Conservation (phyloP, 306 rosid species). For the Glycine tomentella region DNA sequence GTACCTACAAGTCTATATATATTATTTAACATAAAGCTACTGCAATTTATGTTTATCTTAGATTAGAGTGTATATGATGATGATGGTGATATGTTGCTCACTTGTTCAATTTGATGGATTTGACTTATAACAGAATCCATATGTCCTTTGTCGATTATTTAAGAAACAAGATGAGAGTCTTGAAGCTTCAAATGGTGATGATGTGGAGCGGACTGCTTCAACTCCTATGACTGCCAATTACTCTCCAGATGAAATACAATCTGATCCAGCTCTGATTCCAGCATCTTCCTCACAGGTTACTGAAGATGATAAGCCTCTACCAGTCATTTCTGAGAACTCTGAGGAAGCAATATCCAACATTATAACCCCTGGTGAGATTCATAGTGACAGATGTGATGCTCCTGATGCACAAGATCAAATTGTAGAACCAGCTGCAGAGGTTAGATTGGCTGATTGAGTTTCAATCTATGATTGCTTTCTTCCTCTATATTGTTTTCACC, state of each 20-base stretch:
- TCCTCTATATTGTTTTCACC: background rate
- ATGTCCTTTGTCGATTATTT: slow-evolving; percentile 86
- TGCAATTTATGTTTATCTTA: slow-evolving; percentile 4
- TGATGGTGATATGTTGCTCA: slow-evolving; percentile 38
- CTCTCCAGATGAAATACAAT: slow-evolving; percentile 65
- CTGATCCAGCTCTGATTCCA: slow-evolving; percentile 51
- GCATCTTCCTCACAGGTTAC: slow-evolving; percentile 59
- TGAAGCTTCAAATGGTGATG: slow-evolving; percentile 63
- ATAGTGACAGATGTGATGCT: slow-evolving; percentile 47
- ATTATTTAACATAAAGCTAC: slow-evolving; percentile 24
- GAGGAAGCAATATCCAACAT: slow-evolving; percentile 64
- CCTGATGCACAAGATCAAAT: slow-evolving; percentile 40
- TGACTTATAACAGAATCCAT: slow-evolving; percentile 68
- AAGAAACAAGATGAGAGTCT: slow-evolving; percentile 82
- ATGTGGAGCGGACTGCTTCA: slow-evolving; percentile 57
- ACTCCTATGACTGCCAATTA: slow-evolving; percentile 56
- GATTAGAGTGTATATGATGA: slow-evolving; percentile 5
- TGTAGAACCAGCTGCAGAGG: slow-evolving; percentile 48
- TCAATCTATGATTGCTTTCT: slow-evolving; percentile 8
- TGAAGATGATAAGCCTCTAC: slow-evolving; percentile 51
- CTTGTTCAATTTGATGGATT: slow-evolving; percentile 37
- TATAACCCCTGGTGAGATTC: slow-evolving; percentile 35
- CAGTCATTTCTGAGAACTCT: slow-evolving; percentile 48
- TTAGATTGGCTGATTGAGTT: slow-evolving; percentile 48
- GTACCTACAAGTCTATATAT: slow-evolving; percentile 1